phyloP scores from a whole-genome alignment of 2,329 filamentous ascomycete genomes.

The Aspergillus oerlinghausenensis region DNA sequence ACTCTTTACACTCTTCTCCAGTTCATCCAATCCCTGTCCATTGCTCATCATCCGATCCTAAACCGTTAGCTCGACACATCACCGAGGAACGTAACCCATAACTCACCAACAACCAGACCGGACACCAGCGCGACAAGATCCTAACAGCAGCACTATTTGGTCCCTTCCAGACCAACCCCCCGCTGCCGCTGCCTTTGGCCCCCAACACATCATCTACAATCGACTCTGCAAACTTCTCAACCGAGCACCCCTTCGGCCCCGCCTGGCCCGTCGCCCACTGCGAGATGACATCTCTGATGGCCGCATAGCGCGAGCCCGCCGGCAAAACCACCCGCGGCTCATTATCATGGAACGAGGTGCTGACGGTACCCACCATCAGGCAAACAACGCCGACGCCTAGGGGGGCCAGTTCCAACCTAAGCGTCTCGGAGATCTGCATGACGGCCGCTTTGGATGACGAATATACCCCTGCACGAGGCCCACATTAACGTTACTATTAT shows the following conservation, averaged over 20 bases:
- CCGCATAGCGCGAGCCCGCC: conserved; percentile 3
- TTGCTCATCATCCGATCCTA: conserved; percentile 1
- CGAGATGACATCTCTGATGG: conserved; percentile 8
- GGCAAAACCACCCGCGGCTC: conserved; percentile 3
- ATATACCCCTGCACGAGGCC: conserved; percentile 19
- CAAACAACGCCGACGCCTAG: conserved; percentile 27
- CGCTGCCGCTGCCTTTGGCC: neutral
- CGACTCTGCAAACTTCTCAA: conserved; percentile 4
- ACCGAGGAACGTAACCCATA: neutral
- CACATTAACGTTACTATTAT: too few relatives aligned
- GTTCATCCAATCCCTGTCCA: conserved; percentile 1
- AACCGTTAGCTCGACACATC: neutral
- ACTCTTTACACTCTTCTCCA: conserved; percentile 1
- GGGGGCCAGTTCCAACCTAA: conserved; percentile 30
- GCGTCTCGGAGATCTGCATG: conserved; percentile 22
- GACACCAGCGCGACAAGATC: conserved; percentile 6
- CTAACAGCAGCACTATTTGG: neutral
- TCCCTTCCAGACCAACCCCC: conserved; percentile 8
- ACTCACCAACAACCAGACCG: conserved; percentile 11
- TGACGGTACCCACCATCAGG: conserved; percentile 23
- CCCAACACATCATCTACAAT: conserved; percentile 11
- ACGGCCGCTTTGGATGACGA: conserved; percentile 30
- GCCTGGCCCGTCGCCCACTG: conserved; percentile 8
- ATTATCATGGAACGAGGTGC: conserved; percentile 14
- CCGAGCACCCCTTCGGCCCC: conserved; percentile 6